These are phyloP conservation scores for Neonectria punicea DNA, from an alignment of 2,329 filamentous ascomycete species.

Conservation along the genomic window DNA sequence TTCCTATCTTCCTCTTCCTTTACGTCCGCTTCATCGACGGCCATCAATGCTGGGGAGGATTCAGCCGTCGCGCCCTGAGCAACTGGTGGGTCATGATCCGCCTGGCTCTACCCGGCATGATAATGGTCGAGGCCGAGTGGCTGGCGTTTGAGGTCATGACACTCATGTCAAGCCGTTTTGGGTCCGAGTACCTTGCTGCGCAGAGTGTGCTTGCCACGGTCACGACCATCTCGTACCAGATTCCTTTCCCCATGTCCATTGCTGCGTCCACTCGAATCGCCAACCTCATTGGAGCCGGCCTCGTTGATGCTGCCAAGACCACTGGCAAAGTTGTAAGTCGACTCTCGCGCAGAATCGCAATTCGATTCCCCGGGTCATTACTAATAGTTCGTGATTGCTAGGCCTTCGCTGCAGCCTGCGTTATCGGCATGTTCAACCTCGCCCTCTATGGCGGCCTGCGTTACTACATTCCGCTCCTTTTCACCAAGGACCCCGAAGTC, in stretches of 20 bases:
- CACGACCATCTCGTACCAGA: slow-evolving; percentile 84
- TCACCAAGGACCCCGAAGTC: slow-evolving; percentile 79
- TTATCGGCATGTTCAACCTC: slow-evolving; percentile 85
- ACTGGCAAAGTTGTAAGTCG: slow-evolving; percentile 78
- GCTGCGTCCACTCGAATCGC: slow-evolving; percentile 89
- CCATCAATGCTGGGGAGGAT: slow-evolving; percentile 84
- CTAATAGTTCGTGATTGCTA: slow-evolving; percentile 21
- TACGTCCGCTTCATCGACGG: slow-evolving; percentile 82
- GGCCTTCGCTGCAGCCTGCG: slow-evolving; percentile 70
- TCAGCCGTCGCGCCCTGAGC: slow-evolving; percentile 73
- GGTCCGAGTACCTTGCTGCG: slow-evolving; percentile 82
- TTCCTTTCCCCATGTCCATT: slow-evolving; percentile 91
- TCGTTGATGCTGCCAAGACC: slow-evolving; percentile 82
- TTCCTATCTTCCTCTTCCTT: slow-evolving; percentile 79
- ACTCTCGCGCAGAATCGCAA: background rate
- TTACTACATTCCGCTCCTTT: slow-evolving; percentile 79
- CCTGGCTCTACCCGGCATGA: slow-evolving; percentile 85
- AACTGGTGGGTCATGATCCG: slow-evolving; percentile 88
- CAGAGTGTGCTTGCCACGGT: slow-evolving; percentile 87
- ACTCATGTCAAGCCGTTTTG: slow-evolving; percentile 82
- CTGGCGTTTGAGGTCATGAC: slow-evolving; percentile 93
- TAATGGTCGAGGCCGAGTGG: slow-evolving; percentile 96
- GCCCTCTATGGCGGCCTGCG: slow-evolving; percentile 74
- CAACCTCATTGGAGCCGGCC: slow-evolving; percentile 88
- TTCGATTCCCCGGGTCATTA: background rate